Conservation (phyloP, 169 alveolate species). For the Eimeria tenella region DNA sequence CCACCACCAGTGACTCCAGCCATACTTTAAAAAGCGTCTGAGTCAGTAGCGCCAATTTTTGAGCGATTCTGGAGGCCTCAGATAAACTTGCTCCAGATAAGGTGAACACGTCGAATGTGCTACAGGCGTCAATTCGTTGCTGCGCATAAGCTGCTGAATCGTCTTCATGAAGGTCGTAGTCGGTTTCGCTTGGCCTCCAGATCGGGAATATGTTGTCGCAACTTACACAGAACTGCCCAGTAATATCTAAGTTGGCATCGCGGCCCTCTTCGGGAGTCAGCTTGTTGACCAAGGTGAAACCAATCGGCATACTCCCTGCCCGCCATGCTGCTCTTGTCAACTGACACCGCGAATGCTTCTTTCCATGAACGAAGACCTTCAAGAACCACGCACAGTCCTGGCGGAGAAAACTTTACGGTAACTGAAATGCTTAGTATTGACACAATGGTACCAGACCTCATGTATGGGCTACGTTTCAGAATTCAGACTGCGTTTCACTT, state of each 20-base stretch:
- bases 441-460: conserved; percentile 22
- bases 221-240: conserved; percentile 78
- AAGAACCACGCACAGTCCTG: conserved; percentile 74
- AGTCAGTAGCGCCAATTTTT: conserved; percentile 59
- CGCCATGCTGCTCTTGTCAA: conserved; percentile 79
- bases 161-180: conserved; percentile 28
- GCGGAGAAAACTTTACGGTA: conserved; percentile 53
- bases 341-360: conserved; percentile 71
- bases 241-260: conserved; percentile 64
- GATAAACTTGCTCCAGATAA: conserved; percentile 74
- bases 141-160: neutral
- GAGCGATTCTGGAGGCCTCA: conserved; percentile 73
- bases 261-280: conserved; percentile 75
- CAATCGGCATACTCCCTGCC: conserved; percentile 71
- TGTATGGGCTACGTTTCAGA: neutral
- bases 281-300: conserved; percentile 77
- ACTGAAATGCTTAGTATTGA: neutral
- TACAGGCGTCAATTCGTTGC: neutral
- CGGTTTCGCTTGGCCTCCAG: conserved; percentile 52
- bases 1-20: conserved; percentile 77
- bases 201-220: conserved; percentile 73
- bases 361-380: conserved; percentile 78
- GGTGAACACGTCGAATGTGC: conserved; percentile 66
- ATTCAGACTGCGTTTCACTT: neutral
- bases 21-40: conserved; percentile 76